These are phyloP conservation scores for Senecio squalidus DNA, from an alignment of 140 eudicot species.

Conservation along the genomic window DNA sequence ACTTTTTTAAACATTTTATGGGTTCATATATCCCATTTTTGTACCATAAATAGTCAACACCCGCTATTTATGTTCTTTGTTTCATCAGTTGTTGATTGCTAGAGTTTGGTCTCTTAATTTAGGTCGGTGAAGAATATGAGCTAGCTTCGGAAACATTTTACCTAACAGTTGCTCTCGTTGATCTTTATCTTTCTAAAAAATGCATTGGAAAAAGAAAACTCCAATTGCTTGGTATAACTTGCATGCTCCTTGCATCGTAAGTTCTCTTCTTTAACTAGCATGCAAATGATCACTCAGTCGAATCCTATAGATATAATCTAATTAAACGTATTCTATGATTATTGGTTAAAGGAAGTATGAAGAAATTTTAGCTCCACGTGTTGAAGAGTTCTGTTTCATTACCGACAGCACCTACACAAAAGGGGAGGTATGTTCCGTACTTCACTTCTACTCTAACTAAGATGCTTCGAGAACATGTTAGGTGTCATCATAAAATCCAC, in stretches of 20 bases:
- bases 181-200: constrained; percentile 61
- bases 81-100: constrained; percentile 7
- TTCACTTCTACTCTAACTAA: neutral
- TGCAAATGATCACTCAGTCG: neutral
- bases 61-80: neutral
- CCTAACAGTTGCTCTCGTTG: constrained; percentile 80
- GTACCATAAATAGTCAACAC: constrained; percentile 2
- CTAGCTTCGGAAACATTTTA: constrained; percentile 90
- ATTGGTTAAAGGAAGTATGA: constrained; percentile 62
- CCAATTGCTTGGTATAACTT: constrained; percentile 84
- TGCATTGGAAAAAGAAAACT: constrained; percentile 64
- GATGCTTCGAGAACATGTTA: neutral
- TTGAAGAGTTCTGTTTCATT: constrained; percentile 85
- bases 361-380: constrained; percentile 83
- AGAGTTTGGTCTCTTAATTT: constrained; percentile 14
- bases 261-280: constrained; percentile 25
- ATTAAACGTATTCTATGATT: constrained; percentile 4
- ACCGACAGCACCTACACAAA: constrained; percentile 81
- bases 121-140: constrained; percentile 80
- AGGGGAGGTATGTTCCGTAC: constrained; percentile 55
- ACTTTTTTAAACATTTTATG: neutral
- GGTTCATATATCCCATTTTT: constrained; percentile 5
- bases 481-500: no score
- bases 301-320: neutral
- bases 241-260: constrained; percentile 97